Base-by-base conservation (phyloP, 495 filamentous ascomycete genomes). In the Pseudotulostoma volvatum region DNA sequence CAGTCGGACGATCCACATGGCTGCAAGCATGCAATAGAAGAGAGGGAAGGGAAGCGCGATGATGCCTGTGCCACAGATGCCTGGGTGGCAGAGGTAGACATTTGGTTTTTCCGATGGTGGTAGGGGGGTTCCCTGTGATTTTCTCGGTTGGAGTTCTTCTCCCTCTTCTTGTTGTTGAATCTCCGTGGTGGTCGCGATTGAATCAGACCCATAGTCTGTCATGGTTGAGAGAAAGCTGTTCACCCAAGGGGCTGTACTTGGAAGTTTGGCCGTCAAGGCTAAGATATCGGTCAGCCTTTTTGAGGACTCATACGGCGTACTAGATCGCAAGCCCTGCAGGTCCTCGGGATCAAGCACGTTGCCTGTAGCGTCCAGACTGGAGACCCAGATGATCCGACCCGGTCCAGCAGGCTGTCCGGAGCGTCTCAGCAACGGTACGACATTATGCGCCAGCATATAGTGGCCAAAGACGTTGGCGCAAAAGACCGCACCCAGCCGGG, bases 391-490 rank as follows among this genome's bases (percentile, higher is more conserved):
- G 34, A 96, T 66, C 16, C 84, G 74, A 4, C 74, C 74, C 3
- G 35, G 66, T 28, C 58, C 55, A 21, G 55, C 50, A 9, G 51
- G 49, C 0, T 61, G 51, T 1, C 60, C 61, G 7, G 69, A 61
- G 11, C 61, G 49, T 38, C 56, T 71, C 33, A 96, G 66, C 7
- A 94, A 64, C 0, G 83, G 77, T 38, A 76, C 61, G 2, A 94
- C 66, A 40, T 77, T 77, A 53, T 93, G 87, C 13, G 71, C 71
- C 14, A 97, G 78, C 45, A 95, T 61, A 54, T 97, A 96, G 58
- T 96, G 90, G 0, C 92, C 90, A 51, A 97, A 93, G 19, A 93
- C 71, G 51, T 96, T 96, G 37, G 85, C 76, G 54, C 77, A 80
- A 56, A 95, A 97, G 4, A 95, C 71, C 37, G 77, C 61, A 2